A percentile compares a stretch with the other conserved stretches of the same genome.
Evolutionary conservation across 495 filamentous ascomycete genomes (phyloP).

Genomic region (Penicillium cinerascens): DNA sequence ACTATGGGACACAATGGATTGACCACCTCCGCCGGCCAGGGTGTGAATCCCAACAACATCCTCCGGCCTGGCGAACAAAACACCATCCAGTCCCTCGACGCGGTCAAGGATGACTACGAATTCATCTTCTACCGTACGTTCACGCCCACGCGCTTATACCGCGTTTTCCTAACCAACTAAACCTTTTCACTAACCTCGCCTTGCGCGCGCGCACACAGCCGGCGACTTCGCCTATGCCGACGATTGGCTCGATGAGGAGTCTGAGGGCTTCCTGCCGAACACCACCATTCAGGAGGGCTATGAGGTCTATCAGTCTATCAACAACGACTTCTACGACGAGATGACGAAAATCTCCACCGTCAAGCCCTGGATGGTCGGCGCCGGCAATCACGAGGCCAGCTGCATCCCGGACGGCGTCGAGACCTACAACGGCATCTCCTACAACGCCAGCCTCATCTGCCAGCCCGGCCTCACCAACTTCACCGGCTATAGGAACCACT

Average conservation of each 20-base stretch:
- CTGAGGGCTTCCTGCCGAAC: slow-evolving; percentile 29
- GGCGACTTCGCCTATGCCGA: slow-evolving; percentile 45
- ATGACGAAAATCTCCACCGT: slow-evolving; percentile 25
- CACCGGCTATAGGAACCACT: slow-evolving; percentile 48
- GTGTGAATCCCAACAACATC: not conserved
- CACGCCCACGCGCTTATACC: too few species aligned
- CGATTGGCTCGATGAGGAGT: slow-evolving; percentile 28
- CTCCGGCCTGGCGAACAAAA: slow-evolving; percentile 8
- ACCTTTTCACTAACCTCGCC: not conserved
- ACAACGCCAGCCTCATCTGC: slow-evolving; percentile 2
- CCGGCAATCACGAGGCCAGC: slow-evolving; percentile 45
- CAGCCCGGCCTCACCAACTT: slow-evolving; percentile 48
- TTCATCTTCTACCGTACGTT: slow-evolving; percentile 11
- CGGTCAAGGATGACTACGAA: not conserved
- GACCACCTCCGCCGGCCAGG: slow-evolving; percentile 2
- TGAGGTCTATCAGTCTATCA: slow-evolving; percentile 36
- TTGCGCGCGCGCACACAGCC: not conserved
- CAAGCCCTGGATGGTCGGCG: slow-evolving; percentile 42
- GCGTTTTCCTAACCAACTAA: not conserved
- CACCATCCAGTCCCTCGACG: slow-evolving; percentile 7
- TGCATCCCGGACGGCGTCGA: slow-evolving; percentile 13
- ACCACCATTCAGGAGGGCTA: slow-evolving; percentile 23
- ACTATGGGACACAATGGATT: slow-evolving; percentile 10
- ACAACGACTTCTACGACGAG: slow-evolving; percentile 42
- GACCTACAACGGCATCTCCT: not conserved